These are phyloP conservation scores for Candida suzukii DNA, from an alignment of 805 yeast genomes.

Conservation along the genomic window DNA sequence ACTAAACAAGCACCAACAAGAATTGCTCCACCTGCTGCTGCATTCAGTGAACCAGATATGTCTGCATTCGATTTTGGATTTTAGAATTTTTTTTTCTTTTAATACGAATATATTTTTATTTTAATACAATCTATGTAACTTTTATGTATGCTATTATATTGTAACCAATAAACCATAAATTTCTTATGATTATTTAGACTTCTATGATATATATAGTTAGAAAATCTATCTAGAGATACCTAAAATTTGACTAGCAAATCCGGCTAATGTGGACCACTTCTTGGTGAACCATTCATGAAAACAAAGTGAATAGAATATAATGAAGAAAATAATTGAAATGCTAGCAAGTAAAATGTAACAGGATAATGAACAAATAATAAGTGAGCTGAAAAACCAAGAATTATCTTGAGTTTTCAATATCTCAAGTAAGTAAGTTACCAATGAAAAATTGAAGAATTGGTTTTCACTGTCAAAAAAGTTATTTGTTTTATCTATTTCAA, in stretches of 20 bases:
- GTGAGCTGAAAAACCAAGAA: background rate
- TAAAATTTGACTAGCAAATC: background rate
- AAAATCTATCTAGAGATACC: too few species aligned
- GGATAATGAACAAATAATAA: background rate
- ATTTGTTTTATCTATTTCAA: background rate
- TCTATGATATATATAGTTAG: too few species aligned
- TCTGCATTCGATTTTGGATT: slow-evolving; percentile 55
- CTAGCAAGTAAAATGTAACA: background rate
- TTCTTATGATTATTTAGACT: too few species aligned
- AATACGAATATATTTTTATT: background rate
- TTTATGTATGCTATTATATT: background rate
- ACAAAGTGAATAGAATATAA: slow-evolving; percentile 3
- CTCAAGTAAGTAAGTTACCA: background rate
- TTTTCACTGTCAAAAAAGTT: background rate
- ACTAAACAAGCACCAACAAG: background rate
- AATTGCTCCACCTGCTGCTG: slow-evolving; percentile 41
- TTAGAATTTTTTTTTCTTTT: background rate
- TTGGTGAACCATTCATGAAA: slow-evolving; percentile 2
- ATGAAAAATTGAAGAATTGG: background rate
- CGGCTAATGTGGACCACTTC: background rate
- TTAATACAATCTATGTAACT: background rate
- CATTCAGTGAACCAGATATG: slow-evolving; percentile 71
- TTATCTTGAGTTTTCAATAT: background rate
- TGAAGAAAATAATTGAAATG: background rate
- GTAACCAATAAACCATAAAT: too few species aligned